Percentiles rank a stretch among this genome's conserved stretches.
phyloP scores from a whole-genome alignment of 2,329 filamentous ascomycete species.

The Rutstroemia sydowiana region DNA sequence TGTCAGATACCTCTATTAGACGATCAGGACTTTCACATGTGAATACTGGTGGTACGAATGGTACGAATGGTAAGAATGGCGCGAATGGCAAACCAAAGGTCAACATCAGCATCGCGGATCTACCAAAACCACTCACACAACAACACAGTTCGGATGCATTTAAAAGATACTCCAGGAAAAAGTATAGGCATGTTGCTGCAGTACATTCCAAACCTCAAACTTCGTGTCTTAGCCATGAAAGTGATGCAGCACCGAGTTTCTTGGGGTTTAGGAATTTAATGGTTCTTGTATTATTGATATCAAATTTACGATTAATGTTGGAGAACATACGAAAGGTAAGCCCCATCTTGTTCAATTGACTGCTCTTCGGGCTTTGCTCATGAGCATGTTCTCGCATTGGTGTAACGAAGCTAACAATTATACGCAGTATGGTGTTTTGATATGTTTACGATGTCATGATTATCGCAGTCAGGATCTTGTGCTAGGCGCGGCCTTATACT shows the following conservation, averaged over 20 bases:
- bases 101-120: constrained; percentile 8
- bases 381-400: not conserved
- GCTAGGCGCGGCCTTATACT: constrained; percentile 71
- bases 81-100: constrained; percentile 2
- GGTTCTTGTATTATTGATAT: constrained; percentile 86
- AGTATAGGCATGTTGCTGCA: constrained; percentile 88
- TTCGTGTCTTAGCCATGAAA: constrained; percentile 82
- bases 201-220: constrained; percentile 66
- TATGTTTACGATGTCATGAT: constrained; percentile 85
- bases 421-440: constrained; percentile 75
- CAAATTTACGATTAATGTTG: constrained; percentile 88
- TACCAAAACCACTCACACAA: constrained; percentile 23
- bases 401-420: constrained; percentile 13
- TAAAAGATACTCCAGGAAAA: constrained; percentile 39
- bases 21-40: constrained; percentile 23
- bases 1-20: constrained; percentile 12
- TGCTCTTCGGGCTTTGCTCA: no score
- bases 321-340: constrained; percentile 53
- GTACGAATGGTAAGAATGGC: no score
- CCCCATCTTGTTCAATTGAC: no score
- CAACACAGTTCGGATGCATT: constrained; percentile 9
- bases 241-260: constrained; percentile 68
- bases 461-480: constrained; percentile 72
- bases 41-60: no score
- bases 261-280: constrained; percentile 93